Conservation (phyloP, 495 filamentous ascomycete species). For the Daldinia loculata region DNA sequence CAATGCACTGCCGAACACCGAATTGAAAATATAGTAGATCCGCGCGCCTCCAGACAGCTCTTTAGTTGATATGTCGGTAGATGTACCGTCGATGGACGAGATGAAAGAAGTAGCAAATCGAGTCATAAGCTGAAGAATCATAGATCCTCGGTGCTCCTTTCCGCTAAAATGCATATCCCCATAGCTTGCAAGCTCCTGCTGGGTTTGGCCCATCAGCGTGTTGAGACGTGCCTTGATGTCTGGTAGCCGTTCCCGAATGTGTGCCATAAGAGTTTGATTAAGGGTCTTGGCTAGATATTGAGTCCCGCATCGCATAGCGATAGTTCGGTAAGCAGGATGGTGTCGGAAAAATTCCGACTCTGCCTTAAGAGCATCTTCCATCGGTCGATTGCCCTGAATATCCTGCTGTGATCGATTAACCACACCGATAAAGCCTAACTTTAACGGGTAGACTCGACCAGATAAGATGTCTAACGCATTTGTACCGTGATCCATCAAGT, state of each 20-base stretch:
- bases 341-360: slow-evolving; percentile 97
- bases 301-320: slow-evolving; percentile 91
- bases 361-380: slow-evolving; percentile 86
- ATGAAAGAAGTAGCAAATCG: slow-evolving; percentile 98
- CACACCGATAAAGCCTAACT: slow-evolving; percentile 97
- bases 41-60: slow-evolving; percentile 96
- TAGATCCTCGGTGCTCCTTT: slow-evolving; percentile 92
- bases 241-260: slow-evolving; percentile 93
- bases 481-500: slow-evolving; percentile 99
- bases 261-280: slow-evolving; percentile 92
- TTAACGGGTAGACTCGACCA: slow-evolving; percentile 94
- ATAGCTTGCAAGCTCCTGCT: slow-evolving; percentile 98
- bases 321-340: slow-evolving; percentile 96
- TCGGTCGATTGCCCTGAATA: slow-evolving; percentile 92
- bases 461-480: slow-evolving; percentile 98
- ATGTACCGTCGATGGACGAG: slow-evolving; percentile 97
- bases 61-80: slow-evolving; percentile 97
- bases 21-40: slow-evolving; percentile 99
- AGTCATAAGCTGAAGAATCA: slow-evolving; percentile 98
- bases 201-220: slow-evolving; percentile 98
- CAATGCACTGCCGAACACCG: slow-evolving; percentile 95
- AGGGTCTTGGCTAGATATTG: slow-evolving; percentile 95
- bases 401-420: slow-evolving; percentile 99
- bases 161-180: slow-evolving; percentile 98
- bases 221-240: slow-evolving; percentile 99